Evolutionary conservation across 768 basidiomycete genomes (phyloP).

Genomic region (Podaxis pistillaris): DNA sequence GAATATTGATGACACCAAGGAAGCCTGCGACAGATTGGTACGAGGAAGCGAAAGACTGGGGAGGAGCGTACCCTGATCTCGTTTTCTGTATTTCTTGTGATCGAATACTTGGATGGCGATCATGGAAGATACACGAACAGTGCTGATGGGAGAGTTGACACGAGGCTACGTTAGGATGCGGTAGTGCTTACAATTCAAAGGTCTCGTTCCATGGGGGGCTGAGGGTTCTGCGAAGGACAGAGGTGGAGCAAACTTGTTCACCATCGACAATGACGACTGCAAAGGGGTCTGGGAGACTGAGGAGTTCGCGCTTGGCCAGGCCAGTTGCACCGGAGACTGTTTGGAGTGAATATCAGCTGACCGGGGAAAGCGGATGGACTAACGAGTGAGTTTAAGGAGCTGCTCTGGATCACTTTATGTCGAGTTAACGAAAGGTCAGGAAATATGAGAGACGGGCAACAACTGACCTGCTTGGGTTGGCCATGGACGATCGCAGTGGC

Average conservation of each 20-base stretch:
- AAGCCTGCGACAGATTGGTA: constrained; percentile 38
- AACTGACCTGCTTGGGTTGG: constrained; percentile 34
- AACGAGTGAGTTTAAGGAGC: constrained; percentile 49
- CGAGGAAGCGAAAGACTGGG: constrained; percentile 23
- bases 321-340: constrained; percentile 76
- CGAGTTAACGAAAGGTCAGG: constrained; percentile 9
- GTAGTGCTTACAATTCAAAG: constrained; percentile 70
- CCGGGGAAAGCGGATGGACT: constrained; percentile 9
- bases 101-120: constrained; percentile 89
- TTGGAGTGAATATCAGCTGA: constrained; percentile 5
- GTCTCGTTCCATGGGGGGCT: constrained; percentile 82
- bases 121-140: constrained; percentile 70
- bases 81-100: constrained; percentile 82
- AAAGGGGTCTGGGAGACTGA: constrained; percentile 85
- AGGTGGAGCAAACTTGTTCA: constrained; percentile 78
- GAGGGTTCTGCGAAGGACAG: constrained; percentile 64
- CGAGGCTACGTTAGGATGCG: constrained; percentile 15
- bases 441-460: not conserved
- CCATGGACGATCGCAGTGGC: constrained; percentile 19
- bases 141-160: constrained; percentile 37
- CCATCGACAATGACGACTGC: constrained; percentile 86
- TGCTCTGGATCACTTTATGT: constrained; percentile 50
- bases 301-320: constrained; percentile 73
- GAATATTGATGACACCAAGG: constrained; percentile 56
- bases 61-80: constrained; percentile 65